Evolutionary conservation across 208 protist genomes (phyloP), one percentile per base, ranked within the genome.

Genomic region (Acanthamoeba sp.): DNA sequence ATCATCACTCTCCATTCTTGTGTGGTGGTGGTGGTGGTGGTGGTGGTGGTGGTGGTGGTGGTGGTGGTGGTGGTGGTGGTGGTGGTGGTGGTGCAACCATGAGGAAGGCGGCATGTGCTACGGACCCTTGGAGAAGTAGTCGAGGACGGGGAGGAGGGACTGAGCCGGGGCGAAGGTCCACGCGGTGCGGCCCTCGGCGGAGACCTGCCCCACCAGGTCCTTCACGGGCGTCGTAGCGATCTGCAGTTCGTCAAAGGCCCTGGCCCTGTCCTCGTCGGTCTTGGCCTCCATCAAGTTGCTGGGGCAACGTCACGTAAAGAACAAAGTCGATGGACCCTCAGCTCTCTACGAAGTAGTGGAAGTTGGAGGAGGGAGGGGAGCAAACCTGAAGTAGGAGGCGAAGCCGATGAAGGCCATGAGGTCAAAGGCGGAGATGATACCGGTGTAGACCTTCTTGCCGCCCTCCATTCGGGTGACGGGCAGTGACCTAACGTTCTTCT

Each of bases 201-300:
- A 87, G 29, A 87, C 42, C 45, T 87, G 78, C 27, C 78, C 78
- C 45, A 87, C 78, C 32, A 87, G 78, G 78, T 87, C 78, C 78
- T 87, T 87, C 20, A 87, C 45, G 6, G 45, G 2, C 27, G 78
- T 87, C 18, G 22, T 32, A 0, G 38, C 6, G 45, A 87, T 87
- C 42, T 87, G 45, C n/a, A 87, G 78, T 38, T 87, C 42, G 7
- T 62, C 78, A n/a, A 87, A 87, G 6, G 45, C 78, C 42, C 32
- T 59, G 12, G 45, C 78, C 78, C 22, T 52, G n/a, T 87, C 78
- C 22, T 87, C 78, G 5, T 87, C 78, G 12, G 78, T 87, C 78
- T 87, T 59, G 0, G 78, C 78, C 45, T 87, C 78, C 27, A 59
- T 20, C 22, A 87, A 20, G 78, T 62, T n/a, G 78, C 78, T 87